These are phyloP conservation scores for Pseudogymnoascus sp. DNA, from an alignment of 2,329 filamentous ascomycete genomes.

Conservation along the genomic window DNA sequence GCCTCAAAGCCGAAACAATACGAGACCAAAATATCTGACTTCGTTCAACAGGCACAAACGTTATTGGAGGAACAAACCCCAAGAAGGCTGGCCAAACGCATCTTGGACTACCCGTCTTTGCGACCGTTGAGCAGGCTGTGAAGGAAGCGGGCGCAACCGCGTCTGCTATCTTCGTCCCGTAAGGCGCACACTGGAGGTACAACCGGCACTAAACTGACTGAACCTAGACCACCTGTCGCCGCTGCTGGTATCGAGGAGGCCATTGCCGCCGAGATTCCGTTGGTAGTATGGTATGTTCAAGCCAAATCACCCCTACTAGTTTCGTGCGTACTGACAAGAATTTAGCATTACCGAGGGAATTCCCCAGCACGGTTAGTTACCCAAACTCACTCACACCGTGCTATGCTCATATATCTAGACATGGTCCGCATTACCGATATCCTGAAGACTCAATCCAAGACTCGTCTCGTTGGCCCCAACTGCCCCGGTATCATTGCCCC, in stretches of 20 bases:
- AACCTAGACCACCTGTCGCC: slow-evolving; percentile 70
- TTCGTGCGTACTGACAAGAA: slow-evolving; percentile 17
- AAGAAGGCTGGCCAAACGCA: slow-evolving; percentile 94
- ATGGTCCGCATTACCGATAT: slow-evolving; percentile 99
- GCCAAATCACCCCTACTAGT: slow-evolving; percentile 11
- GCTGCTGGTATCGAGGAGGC: slow-evolving; percentile 96
- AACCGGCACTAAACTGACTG: slow-evolving; percentile 8
- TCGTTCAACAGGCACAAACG: slow-evolving; percentile 67
- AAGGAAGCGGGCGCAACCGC: slow-evolving; percentile 86
- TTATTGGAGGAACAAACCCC: slow-evolving; percentile 96
- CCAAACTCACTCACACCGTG: slow-evolving; percentile 12
- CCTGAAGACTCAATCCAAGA: slow-evolving; percentile 95
- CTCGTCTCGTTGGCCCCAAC: slow-evolving; percentile 92
- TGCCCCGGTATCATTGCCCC: slow-evolving; percentile 94
- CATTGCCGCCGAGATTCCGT: slow-evolving; percentile 81
- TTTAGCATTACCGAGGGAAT: slow-evolving; percentile 85
- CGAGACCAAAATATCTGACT: neutral
- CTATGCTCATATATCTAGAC: slow-evolving; percentile 44
- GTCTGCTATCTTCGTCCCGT: slow-evolving; percentile 95
- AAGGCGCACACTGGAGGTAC: slow-evolving; percentile 24
- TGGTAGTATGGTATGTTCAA: slow-evolving; percentile 68
- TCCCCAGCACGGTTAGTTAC: slow-evolving; percentile 75
- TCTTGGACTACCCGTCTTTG: slow-evolving; percentile 88
- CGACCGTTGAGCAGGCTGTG: slow-evolving; percentile 76
- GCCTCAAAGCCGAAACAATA: neutral